These are phyloP conservation scores for Teratosphaeria zuluensis DNA, from an alignment of 2,329 filamentous ascomycete genomes.

Conservation along the genomic window DNA sequence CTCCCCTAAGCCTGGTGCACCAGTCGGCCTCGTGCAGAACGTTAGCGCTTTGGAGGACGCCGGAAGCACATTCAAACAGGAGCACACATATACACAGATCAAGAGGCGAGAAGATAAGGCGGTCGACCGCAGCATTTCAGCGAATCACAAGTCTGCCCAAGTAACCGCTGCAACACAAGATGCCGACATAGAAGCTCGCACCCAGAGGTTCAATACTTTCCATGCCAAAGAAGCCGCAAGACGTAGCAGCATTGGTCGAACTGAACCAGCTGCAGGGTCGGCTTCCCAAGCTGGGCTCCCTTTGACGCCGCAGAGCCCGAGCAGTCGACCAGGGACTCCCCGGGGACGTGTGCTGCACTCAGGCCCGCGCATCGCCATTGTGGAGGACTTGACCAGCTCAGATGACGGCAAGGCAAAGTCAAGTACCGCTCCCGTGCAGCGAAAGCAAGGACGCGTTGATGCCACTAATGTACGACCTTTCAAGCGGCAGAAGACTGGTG, in stretches of 20 bases:
- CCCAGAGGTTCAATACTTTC: background rate
- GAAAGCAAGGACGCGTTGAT: background rate
- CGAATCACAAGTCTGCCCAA: background rate
- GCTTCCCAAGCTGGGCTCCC: background rate
- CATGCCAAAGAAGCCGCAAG: slow-evolving; percentile 1
- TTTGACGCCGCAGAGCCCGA: background rate
- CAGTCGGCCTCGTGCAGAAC: background rate
- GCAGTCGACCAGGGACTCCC: background rate
- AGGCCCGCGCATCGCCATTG: background rate
- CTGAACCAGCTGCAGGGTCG: background rate
- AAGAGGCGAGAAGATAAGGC: background rate
- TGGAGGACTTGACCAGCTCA: background rate
- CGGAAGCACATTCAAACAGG: background rate
- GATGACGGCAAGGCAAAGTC: background rate
- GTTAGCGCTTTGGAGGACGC: background rate
- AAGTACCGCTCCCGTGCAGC: background rate
- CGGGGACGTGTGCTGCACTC: background rate
- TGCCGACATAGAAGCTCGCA: background rate
- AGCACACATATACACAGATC: background rate
- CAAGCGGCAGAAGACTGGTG: background rate
- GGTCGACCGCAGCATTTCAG: background rate
- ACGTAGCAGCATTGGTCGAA: background rate
- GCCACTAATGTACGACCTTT: background rate
- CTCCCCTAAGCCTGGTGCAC: background rate
- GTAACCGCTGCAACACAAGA: background rate